phyloP scores from a whole-genome alignment of 73 alveolate species.

The Paramecium sexaurelia region DNA sequence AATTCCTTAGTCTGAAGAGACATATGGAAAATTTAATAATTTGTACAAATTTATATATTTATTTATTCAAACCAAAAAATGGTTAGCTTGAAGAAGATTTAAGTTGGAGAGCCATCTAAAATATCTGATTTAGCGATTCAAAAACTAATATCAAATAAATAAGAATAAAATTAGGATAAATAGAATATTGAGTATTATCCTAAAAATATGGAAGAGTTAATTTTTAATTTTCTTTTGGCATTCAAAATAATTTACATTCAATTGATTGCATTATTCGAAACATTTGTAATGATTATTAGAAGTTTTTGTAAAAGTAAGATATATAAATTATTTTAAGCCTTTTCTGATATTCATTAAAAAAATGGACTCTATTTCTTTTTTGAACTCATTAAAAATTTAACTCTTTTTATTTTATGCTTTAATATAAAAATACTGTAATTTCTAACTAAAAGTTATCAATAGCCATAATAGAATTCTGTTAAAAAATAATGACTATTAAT shows the following conservation, averaged over 20 bases:
- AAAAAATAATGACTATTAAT: not conserved
- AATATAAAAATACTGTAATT: not conserved
- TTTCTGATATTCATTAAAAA: not conserved
- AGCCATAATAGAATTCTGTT: not conserved
- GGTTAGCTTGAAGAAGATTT: not conserved
- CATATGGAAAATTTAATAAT: not conserved
- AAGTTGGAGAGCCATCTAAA: not conserved
- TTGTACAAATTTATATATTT: not conserved
- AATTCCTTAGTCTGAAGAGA: not conserved
- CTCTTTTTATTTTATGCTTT: not conserved
- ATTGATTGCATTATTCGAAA: not conserved
- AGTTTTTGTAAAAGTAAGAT: not conserved
- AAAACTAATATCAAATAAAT: not conserved
- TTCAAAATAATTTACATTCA: not conserved
- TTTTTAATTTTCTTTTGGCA: not conserved
- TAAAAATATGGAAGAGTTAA: not conserved
- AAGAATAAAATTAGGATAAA: not conserved
- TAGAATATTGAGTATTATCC: not conserved
- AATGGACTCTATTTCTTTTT: not conserved
- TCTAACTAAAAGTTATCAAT: not conserved
- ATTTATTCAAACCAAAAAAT: not conserved
- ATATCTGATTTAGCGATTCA: not conserved
- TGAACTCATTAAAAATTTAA: not conserved
- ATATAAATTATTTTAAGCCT: not conserved
- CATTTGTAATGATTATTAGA: not conserved